phyloP scores from a whole-genome alignment of 2,329 filamentous ascomycete species.

The Microdochium trichocladiopsis region DNA sequence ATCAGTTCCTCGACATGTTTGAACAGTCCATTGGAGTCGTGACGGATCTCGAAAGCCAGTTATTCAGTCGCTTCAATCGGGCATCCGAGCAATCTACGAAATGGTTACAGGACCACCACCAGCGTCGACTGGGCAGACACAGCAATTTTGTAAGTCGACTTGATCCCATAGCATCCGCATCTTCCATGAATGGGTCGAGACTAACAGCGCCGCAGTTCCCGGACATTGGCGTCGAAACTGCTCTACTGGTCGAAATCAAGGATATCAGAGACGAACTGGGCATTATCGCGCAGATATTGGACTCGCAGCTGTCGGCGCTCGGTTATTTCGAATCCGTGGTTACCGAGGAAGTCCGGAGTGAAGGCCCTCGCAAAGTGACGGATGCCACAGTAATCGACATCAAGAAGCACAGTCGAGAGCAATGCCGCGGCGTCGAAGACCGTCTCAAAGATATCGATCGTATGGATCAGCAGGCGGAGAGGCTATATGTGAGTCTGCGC shows the following conservation, averaged over 20 bases:
- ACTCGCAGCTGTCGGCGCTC: constrained; percentile 39
- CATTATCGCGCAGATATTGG: constrained; percentile 48
- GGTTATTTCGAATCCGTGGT: constrained; percentile 37
- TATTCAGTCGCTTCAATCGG: constrained; percentile 52
- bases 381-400: constrained; percentile 32
- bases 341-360: constrained; percentile 19
- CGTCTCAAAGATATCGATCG: constrained; percentile 53
- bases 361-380: constrained; percentile 13
- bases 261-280: constrained; percentile 62
- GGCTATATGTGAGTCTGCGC: constrained; percentile 52
- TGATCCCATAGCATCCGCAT: background rate
- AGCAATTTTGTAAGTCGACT: constrained; percentile 5
- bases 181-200: background rate
- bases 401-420: constrained; percentile 47
- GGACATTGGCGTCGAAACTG: constrained; percentile 55
- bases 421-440: constrained; percentile 48
- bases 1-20: constrained; percentile 62
- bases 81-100: constrained; percentile 49
- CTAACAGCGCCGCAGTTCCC: constrained; percentile 32
- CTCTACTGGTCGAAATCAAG: constrained; percentile 56
- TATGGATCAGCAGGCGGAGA: constrained; percentile 56
- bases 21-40: constrained; percentile 52
- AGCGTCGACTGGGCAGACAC: constrained; percentile 12
- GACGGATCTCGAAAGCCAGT: constrained; percentile 46
- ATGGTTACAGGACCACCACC: constrained; percentile 34